Evolutionary conservation across 345 rosid genomes (phyloP).

Genomic region (Boechera retrofracta): DNA sequence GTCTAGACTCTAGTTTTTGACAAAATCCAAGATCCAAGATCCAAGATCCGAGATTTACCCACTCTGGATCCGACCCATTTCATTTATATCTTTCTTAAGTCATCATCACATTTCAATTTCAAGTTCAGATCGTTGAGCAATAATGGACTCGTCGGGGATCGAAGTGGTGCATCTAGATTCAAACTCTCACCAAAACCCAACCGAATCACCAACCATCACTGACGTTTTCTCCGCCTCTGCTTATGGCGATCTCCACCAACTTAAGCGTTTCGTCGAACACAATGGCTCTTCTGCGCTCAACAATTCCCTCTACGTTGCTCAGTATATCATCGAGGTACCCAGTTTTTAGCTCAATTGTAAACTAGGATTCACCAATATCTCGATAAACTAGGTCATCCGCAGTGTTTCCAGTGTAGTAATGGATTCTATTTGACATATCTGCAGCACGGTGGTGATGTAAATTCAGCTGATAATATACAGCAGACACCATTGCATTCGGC

Average conservation of each 20-base stretch:
- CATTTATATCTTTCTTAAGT: neutral
- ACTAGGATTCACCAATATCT: neutral
- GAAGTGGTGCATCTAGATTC: constrained; percentile 57
- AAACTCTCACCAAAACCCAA: constrained; percentile 43
- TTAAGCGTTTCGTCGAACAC: constrained; percentile 69
- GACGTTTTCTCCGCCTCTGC: constrained; percentile 84
- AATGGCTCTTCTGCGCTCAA: constrained; percentile 72
- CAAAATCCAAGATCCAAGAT: neutral
- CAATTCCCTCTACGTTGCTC: constrained; percentile 65
- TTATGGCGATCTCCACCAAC: constrained; percentile 71
- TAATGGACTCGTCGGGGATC: constrained; percentile 70
- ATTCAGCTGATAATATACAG: constrained; percentile 61
- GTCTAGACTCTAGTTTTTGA: too few species aligned
- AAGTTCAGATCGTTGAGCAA: constrained; percentile 12
- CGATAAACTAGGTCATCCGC: neutral
- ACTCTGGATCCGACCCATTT: neutral
- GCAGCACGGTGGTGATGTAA: constrained; percentile 80
- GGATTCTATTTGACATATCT: constrained; percentile 20
- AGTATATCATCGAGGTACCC: constrained; percentile 70
- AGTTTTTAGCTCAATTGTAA: neutral
- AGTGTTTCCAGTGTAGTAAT: neutral
- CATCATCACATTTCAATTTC: neutral
- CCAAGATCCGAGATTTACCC: neutral
- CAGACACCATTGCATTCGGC: constrained; percentile 97
- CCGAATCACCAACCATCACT: constrained; percentile 39